Evolutionary conservation across 176 grass and related monocot species (phyloP).

Genomic region (Ensete glaucum): DNA sequence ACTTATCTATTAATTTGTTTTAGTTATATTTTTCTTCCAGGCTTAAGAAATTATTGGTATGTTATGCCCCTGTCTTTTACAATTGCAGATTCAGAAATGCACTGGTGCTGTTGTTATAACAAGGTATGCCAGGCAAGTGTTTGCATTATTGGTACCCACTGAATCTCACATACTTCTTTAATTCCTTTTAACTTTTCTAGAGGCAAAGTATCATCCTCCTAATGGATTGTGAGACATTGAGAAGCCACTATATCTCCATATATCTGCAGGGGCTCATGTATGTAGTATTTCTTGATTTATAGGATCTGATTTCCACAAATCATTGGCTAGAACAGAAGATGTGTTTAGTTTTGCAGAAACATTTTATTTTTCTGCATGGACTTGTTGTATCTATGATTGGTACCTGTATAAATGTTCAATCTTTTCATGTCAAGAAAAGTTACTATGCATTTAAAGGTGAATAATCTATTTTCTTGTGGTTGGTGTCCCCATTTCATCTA

Average conservation of each 20-base stretch:
- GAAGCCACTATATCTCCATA: slow-evolving; percentile 88
- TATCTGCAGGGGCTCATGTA: slow-evolving; percentile 82
- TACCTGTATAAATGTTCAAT: no score
- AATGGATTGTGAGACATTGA: slow-evolving; percentile 59
- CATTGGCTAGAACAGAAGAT: not conserved
- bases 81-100: slow-evolving; percentile 73
- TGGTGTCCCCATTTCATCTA: no score
- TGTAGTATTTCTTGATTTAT: slow-evolving; percentile 21
- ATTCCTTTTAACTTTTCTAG: slow-evolving; percentile 26
- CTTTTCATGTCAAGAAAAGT: no score
- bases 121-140: slow-evolving; percentile 40
- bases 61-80: slow-evolving; percentile 7
- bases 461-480: no score
- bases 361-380: no score
- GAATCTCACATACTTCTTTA: not conserved
- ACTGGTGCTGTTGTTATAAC: slow-evolving; percentile 83
- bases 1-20: slow-evolving; percentile 1
- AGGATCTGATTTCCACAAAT: not conserved
- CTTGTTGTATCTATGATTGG: no score
- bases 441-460: no score
- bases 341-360: not conserved
- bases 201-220: slow-evolving; percentile 61
- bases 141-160: not conserved
- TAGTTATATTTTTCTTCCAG: not conserved
- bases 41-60: not conserved